These are phyloP conservation scores for Neolentinus lepideus DNA, from an alignment of 1,284 basidiomycete species.

Conservation along the genomic window DNA sequence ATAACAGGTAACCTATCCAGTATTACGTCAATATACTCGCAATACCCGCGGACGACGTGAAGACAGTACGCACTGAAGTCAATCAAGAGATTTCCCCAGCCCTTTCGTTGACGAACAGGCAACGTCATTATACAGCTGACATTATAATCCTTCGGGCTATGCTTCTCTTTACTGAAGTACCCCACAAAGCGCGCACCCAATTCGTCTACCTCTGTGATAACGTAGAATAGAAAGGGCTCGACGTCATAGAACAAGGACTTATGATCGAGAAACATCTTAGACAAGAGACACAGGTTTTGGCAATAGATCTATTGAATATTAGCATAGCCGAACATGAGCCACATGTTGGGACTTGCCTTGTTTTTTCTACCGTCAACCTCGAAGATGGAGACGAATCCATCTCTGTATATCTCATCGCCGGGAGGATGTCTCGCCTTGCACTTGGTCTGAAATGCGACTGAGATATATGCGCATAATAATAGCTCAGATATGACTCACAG, in stretches of 20 bases:
- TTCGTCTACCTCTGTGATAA: constrained; percentile 91
- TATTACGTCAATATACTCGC: constrained; percentile 3
- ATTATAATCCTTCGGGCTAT: constrained; percentile 93
- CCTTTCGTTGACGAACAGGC: constrained; percentile 89
- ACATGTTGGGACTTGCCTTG: constrained; percentile 49
- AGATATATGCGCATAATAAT: not conserved
- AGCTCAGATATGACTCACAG: constrained; percentile 43
- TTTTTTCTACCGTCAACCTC: constrained; percentile 98
- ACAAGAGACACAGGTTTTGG: constrained; percentile 97
- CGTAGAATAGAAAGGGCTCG: constrained; percentile 98
- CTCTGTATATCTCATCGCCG: constrained; percentile 97
- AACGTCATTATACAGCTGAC: constrained; percentile 99
- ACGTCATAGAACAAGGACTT: constrained; percentile 99
- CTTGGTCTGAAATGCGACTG: constrained; percentile 60
- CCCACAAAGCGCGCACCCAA: constrained; percentile 92
- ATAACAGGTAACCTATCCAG: constrained; percentile 82
- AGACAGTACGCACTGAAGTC: constrained; percentile 82
- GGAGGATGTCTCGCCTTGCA: constrained; percentile 95
- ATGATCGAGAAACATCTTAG: constrained; percentile 99
- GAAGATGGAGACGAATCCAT: constrained; percentile 85
- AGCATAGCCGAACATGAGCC: not conserved
- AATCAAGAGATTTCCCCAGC: constrained; percentile 93
- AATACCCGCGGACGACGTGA: not conserved
- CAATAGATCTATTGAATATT: constrained; percentile 86
- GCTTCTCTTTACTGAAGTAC: constrained; percentile 99